Percentiles rank a stretch among this genome's conserved stretches.
Evolutionary conservation across 345 rosid genomes (phyloP).

Genomic region (Passiflora organensis): DNA sequence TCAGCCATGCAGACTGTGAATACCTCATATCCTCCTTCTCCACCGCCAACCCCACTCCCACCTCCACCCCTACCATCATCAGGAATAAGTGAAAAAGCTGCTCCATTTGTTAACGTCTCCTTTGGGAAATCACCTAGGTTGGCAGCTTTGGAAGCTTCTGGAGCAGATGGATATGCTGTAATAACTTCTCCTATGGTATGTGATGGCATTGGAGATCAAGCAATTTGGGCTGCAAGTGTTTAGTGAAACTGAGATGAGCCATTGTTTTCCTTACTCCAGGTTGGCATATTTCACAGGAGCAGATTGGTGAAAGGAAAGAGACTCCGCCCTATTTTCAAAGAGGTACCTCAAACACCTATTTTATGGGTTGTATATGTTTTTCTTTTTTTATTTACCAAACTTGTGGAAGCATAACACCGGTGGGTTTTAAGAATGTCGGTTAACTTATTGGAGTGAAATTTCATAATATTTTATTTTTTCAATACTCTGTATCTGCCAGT

Average conservation of each 20-base stretch:
- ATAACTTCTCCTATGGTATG: slow-evolving; percentile 69
- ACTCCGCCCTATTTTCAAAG: slow-evolving; percentile 65
- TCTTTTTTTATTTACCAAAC: neutral
- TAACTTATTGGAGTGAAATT: neutral
- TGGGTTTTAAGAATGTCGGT: neutral
- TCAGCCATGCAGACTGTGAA: slow-evolving; percentile 84
- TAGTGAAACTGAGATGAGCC: too few species aligned
- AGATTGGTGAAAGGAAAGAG: slow-evolving; percentile 71
- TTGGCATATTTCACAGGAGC: slow-evolving; percentile 60
- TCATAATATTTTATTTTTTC: neutral
- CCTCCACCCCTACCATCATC: slow-evolving; percentile 36
- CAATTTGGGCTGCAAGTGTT: slow-evolving; percentile 2
- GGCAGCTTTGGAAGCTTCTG: slow-evolving; percentile 79
- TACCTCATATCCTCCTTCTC: slow-evolving; percentile 37
- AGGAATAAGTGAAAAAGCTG: slow-evolving; percentile 45
- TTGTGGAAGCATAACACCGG: neutral
- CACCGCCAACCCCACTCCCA: slow-evolving; percentile 43
- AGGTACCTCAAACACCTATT: slow-evolving; percentile 53
- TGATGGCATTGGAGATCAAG: slow-evolving; percentile 9
- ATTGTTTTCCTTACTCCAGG: too few species aligned
- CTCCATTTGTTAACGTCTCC: slow-evolving; percentile 55
- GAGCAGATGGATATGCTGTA: slow-evolving; percentile 56
- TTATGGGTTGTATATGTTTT: neutral
- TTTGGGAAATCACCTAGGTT: slow-evolving; percentile 66
- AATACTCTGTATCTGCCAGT: neutral